Conservation (phyloP, 345 rosid genomes). For the Arabis alpina region DNA sequence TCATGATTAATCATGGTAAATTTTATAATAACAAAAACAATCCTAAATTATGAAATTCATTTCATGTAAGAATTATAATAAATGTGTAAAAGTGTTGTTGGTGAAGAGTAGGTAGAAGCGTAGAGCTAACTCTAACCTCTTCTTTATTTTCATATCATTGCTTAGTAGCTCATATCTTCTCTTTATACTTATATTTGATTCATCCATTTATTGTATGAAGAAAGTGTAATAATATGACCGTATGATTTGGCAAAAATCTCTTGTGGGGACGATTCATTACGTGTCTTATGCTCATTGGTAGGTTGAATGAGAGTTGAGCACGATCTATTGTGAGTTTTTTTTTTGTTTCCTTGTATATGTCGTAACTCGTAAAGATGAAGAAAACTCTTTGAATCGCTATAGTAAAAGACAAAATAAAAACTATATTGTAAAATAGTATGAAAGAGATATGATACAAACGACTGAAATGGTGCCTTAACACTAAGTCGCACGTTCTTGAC, state of each 20-base stretch:
- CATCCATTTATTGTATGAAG: conserved; percentile 9
- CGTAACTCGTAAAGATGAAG: conserved; percentile 37
- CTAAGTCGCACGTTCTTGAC: conserved; percentile 47
- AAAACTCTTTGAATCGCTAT: not conserved
- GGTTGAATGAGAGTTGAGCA: conserved; percentile 31
- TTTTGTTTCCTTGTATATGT: conserved; percentile 12
- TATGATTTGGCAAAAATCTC: conserved; percentile 8
- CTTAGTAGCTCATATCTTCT: conserved; percentile 16
- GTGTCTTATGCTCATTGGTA: conserved; percentile 19
- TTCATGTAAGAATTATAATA: conserved; percentile 6
- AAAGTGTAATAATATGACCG: conserved; percentile 18
- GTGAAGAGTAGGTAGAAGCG: conserved; percentile 39
- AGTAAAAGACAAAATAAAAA: conserved; percentile 25
- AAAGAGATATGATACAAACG: conserved; percentile 25
- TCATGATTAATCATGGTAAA: conserved; percentile 5
- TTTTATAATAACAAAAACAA: not conserved
- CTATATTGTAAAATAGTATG: not conserved
- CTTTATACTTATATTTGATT: not conserved
- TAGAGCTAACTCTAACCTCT: conserved; percentile 34
- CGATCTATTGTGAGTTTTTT: conserved; percentile 34
- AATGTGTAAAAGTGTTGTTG: conserved; percentile 26
- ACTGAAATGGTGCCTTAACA: conserved; percentile 43
- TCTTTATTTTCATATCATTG: conserved; percentile 27
- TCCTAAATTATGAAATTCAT: not conserved
- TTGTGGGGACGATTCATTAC: not conserved